Evolutionary conservation across 768 basidiomycete species (phyloP).

Genomic region (Hypsizygus marmoreus): DNA sequence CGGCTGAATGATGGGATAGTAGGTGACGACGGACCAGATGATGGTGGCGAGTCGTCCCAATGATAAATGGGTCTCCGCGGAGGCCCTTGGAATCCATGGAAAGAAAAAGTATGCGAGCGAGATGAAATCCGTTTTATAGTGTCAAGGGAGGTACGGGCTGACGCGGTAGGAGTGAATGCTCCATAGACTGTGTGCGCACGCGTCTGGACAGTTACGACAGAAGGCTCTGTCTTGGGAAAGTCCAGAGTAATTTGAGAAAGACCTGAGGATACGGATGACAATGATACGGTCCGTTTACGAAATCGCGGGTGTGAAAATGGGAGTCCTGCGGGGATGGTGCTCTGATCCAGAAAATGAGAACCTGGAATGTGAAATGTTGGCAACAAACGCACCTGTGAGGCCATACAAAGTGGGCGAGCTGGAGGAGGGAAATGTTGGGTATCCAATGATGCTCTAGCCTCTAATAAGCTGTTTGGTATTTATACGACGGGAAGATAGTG

Average conservation of each 20-base stretch:
- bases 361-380: neutral
- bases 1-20: conserved; percentile 42
- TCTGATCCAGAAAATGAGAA: conserved; percentile 1
- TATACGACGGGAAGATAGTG: conserved; percentile 9
- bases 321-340: neutral
- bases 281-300: conserved; percentile 20
- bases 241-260: conserved; percentile 19
- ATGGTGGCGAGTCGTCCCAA: conserved; percentile 19
- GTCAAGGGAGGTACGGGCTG: conserved; percentile 18
- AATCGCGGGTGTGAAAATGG: conserved; percentile 5
- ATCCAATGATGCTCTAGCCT: neutral
- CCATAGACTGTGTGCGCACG: conserved; percentile 17
- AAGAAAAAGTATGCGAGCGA: conserved; percentile 1
- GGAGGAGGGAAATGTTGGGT: neutral
- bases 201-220: conserved; percentile 11
- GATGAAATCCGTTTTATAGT: conserved; percentile 7
- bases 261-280: conserved; percentile 16
- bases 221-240: conserved; percentile 9
- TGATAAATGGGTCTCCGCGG: conserved; percentile 6
- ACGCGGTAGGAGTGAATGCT: conserved; percentile 22
- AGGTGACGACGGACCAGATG: conserved; percentile 21
- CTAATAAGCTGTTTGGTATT: conserved; percentile 3
- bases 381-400: conserved; percentile 10
- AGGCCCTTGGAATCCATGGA: conserved; percentile 1
- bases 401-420: neutral